Base-by-base conservation (phyloP, 2,329 filamentous ascomycete species). In the Alternaria novae-zelandiae region DNA sequence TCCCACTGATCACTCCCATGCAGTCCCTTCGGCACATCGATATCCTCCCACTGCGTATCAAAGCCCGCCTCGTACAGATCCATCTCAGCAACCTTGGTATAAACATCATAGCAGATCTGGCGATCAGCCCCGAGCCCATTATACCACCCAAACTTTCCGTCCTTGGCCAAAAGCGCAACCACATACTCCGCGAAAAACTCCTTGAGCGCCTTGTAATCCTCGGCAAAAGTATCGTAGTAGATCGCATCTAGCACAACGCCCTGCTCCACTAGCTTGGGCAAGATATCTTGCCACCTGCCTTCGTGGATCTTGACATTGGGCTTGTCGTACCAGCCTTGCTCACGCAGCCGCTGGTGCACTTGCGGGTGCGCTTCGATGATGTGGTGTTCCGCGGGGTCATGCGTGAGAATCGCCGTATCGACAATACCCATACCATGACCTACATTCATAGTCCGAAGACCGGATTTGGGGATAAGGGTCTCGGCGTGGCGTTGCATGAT, bases 371-470 rank as follows among this genome's bases (percentile, higher is more conserved):
- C 93, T 80, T 97, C 93, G 74, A 96, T 87, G 73, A 97, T 93
- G 80, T 97, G 93, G 78, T 96, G 93, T 8, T 85, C 83, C 0
- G 87, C 81, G 0, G 93, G 93, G 17, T 84, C 82, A 17, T 90
- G 89, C 11, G 85, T 86, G 63, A 91, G 88, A 70, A 97, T 91
- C 80, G 94, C 89, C 54, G 83, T 84, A 77, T 97, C 93, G 57
- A 97, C 86, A 63, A 97, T 97, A 46, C 93, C 93, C 92, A 97
- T 96, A 6, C 93, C 94, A 72, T 96, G 94, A 6, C 94, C 94
- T 61, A 97, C 89, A 76, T 97, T 97, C 65, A 97, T 87, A 41
- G 96, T 88, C 49, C 89, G 87, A 68, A 91, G 87, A 2, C 90
- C 91, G 0, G 76, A 57, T 44, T 83, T 83, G 6, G 90, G 83